Base-by-base conservation (phyloP, 108 stramenopile species). In the Cyclotella atomus region DNA sequence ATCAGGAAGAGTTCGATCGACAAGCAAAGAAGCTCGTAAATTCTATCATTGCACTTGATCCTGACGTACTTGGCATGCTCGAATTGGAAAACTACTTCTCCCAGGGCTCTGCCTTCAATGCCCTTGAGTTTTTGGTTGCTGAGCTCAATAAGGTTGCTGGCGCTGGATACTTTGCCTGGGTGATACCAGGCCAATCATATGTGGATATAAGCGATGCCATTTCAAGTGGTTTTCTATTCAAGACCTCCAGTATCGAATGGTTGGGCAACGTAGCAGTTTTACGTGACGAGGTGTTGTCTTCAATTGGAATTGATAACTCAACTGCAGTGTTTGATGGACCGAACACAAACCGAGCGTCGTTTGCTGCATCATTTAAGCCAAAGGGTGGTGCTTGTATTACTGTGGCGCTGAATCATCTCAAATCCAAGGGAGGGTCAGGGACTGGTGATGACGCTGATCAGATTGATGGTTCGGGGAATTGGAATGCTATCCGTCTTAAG, bases 391-490 rank as follows among this genome's bases (percentile, higher is more conserved):
- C 33, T 17, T 46, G 66, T 30, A 59, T 83, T 17, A 83, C 76
- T 21, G 30, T 83, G n/a, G 71, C 55, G 1, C 28, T 53, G 33
- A 83, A 83, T 73, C 82, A 77, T 30, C 59, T 78, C 66, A 83
- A 83, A 62, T 83, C 82, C 4, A 83, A 83, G 56, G 72, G 76
- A 6, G 41, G 62, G 46, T 32, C 56, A n/a, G 75, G 66, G n/a
- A 52, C 25, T 21, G 75, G 70, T 35, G 36, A 36, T 12, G 20
- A 77, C 35, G 49, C 68, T 36, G 76, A 74, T 36, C 50, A 46
- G 16, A 30, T 41, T 29, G 82, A 83, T 68, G 82, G 82, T 15
- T 59, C 76, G 7, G 70, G 70, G 0, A 65, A 47, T 36, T 83
- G 71, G 75, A 83, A 78, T 59, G 30, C 45, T 24, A 41, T 44